These are phyloP conservation scores for Mitragyna speciosa DNA, from an alignment of 257 asterid species.

Conservation along the genomic window DNA sequence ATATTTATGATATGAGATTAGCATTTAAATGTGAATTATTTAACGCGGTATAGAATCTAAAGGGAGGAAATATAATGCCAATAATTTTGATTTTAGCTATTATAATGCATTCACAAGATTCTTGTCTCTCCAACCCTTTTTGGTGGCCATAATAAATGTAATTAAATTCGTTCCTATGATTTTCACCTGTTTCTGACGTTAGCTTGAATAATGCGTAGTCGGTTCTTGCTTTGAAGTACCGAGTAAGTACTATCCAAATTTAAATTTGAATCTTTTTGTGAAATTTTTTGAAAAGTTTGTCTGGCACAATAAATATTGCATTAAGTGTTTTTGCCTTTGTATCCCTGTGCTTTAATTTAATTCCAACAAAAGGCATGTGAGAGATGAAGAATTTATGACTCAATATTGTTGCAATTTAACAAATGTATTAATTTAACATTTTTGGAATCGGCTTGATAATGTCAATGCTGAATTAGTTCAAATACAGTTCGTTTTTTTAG, in stretches of 20 bases:
- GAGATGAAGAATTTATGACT: not conserved
- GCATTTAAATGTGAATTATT: not conserved
- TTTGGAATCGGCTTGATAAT: not conserved
- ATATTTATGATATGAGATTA: too few species aligned
- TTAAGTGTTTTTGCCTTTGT: not conserved
- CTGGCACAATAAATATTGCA: not conserved
- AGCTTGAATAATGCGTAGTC: not conserved
- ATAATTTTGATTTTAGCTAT: not conserved
- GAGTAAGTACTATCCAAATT: not conserved
- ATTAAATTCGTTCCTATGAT: not conserved
- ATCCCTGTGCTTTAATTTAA: not conserved
- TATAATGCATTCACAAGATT: constrained; percentile 18
- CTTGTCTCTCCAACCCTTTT: constrained; percentile 8
- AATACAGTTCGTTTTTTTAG: not conserved
- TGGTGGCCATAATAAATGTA: constrained; percentile 16
- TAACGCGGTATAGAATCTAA: not conserved
- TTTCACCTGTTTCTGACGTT: not conserved
- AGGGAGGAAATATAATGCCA: not conserved
- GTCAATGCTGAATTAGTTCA: not conserved
- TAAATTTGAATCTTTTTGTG: not conserved
- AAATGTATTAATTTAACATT: not conserved
- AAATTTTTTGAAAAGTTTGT: not conserved
- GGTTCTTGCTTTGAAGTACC: not conserved
- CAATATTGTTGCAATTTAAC: not conserved
- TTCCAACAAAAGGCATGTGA: not conserved